These are phyloP conservation scores for Apiospora kogelbergensis DNA, from an alignment of 2,329 filamentous ascomycete species.

Conservation along the genomic window DNA sequence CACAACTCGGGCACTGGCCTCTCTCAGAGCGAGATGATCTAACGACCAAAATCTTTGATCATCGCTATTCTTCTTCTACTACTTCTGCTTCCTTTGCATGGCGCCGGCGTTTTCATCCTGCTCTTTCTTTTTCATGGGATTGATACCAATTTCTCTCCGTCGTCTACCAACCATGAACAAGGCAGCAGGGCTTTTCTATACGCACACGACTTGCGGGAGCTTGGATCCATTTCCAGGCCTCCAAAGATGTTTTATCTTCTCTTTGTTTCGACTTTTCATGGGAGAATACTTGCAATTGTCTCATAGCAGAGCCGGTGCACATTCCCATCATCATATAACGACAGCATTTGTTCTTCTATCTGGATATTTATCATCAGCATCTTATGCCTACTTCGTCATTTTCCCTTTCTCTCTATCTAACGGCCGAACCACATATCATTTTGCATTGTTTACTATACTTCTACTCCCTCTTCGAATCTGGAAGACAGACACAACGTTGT, in stretches of 20 bases:
- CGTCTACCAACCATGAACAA: constrained; percentile 8
- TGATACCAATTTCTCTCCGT: constrained; percentile 25
- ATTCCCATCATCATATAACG: not conserved
- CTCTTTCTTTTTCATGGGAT: constrained; percentile 10
- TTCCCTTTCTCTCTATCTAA: not conserved
- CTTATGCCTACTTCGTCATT: not conserved
- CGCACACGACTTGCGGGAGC: not conserved
- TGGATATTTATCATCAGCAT: not conserved
- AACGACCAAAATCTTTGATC: constrained; percentile 16
- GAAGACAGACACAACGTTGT: constrained; percentile 20
- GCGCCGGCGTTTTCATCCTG: constrained; percentile 30
- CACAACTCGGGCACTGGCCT: constrained; percentile 48
- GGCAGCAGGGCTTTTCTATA: not conserved
- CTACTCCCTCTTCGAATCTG: constrained; percentile 9
- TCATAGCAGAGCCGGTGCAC: not conserved
- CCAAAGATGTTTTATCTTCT: not conserved
- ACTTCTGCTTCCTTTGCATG: constrained; percentile 36
- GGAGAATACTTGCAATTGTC: too few species aligned
- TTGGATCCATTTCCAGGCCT: not conserved
- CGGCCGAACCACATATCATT: not conserved
- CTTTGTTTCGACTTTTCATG: too few species aligned
- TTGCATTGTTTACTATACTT: constrained; percentile 1
- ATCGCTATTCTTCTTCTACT: constrained; percentile 16
- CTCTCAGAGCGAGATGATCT: constrained; percentile 57
- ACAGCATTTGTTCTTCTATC: not conserved